Evolutionary conservation across 805 yeast genomes (phyloP).

Genomic region (Yarrowia sp.): DNA sequence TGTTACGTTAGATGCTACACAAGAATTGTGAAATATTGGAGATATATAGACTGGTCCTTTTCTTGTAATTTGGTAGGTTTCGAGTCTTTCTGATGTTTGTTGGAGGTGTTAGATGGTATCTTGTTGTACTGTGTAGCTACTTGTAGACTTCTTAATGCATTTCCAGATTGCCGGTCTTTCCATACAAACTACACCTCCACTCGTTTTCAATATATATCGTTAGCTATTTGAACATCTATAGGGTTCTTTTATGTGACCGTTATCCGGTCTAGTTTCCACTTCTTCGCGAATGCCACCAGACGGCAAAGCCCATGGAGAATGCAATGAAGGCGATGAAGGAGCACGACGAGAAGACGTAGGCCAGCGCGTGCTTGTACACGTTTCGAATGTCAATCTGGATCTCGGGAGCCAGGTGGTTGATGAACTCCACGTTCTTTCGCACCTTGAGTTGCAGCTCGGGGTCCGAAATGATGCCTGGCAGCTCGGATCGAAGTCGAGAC

Average conservation of each 20-base stretch:
- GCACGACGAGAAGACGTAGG: slow-evolving; percentile 13
- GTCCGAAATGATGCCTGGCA: slow-evolving; percentile 22
- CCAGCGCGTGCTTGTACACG: slow-evolving; percentile 27
- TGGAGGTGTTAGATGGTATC: too few relatives aligned
- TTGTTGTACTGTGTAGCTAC: too few relatives aligned
- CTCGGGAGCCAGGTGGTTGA: slow-evolving; percentile 26
- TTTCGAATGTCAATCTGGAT: slow-evolving; percentile 18
- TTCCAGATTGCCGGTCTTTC: too few relatives aligned
- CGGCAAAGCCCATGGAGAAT: slow-evolving; percentile 19
- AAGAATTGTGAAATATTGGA: too few relatives aligned
- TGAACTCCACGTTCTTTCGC: slow-evolving; percentile 33
- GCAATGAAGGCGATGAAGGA: slow-evolving; percentile 10
- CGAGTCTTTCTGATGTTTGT: too few relatives aligned
- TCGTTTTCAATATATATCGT: not conserved
- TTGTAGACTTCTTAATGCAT: too few relatives aligned
- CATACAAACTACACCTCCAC: too few relatives aligned
- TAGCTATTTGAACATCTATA: slow-evolving; percentile 13
- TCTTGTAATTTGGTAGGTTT: too few relatives aligned
- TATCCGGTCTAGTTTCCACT: not conserved
- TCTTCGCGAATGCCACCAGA: slow-evolving; percentile 1
- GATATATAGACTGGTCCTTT: too few relatives aligned
- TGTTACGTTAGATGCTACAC: too few relatives aligned
- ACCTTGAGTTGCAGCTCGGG: slow-evolving; percentile 33
- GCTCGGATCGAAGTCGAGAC: slow-evolving; percentile 3
- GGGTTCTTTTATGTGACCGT: not conserved